phyloP scores from a whole-genome alignment of 768 basidiomycete species.

The Pleurotus platypus region DNA sequence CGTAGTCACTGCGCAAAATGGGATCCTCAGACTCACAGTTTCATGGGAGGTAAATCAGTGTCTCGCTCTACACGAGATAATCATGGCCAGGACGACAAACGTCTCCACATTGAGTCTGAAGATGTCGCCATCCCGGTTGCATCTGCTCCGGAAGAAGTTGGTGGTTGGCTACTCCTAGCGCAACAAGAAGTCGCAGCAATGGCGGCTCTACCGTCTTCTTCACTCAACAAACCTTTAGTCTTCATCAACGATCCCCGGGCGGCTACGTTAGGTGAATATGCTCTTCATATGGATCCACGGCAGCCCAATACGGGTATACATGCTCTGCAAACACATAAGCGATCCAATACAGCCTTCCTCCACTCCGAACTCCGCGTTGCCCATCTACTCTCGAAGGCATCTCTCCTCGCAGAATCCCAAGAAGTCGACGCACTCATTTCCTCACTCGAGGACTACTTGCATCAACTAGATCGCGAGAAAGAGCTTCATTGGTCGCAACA shows the following conservation, averaged over 20 bases:
- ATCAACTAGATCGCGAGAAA: neutral
- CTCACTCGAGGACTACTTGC: neutral
- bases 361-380: constrained; percentile 5
- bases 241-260: constrained; percentile 13
- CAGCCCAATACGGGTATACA: constrained; percentile 8
- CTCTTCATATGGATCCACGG: neutral
- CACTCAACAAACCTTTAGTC: constrained; percentile 5
- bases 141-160: neutral
- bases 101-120: neutral
- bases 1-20: neutral
- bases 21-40: neutral
- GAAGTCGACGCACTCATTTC: neutral
- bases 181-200: constrained; percentile 9
- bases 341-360: constrained; percentile 8
- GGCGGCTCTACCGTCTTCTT: constrained; percentile 5
- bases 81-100: constrained; percentile 16
- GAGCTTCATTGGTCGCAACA: constrained; percentile 1
- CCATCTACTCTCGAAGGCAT: constrained; percentile 1
- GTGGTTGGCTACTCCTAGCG: neutral
- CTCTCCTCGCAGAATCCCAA: neutral
- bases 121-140: neutral
- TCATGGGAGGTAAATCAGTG: constrained; percentile 11
- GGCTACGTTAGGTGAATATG: constrained; percentile 5
- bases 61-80: constrained; percentile 13
- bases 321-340: neutral